Evolutionary conservation across 129 eudicot genomes (phyloP), one percentile per base, ranked within the genome.

Genomic region (Calendula officinalis): DNA sequence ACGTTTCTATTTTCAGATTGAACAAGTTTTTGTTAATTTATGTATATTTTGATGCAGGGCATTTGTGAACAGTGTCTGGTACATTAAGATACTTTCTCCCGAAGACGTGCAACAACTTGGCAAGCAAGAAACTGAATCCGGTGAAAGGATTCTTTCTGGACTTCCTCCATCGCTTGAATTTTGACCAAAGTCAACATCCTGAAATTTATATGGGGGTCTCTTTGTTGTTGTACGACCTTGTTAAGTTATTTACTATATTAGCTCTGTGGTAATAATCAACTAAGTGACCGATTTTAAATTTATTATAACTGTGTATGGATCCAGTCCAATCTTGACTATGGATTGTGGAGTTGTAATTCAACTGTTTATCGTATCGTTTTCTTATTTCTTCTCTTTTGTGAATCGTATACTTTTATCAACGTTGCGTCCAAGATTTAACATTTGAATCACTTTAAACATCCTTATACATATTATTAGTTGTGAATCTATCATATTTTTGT

Each of bases 31-130:
- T 55, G 36, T 5, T 33, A 3, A 34, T 57, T 13, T 69, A 16
- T 41, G 9, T 47, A 36, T 34, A 22, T 17, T 32, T 40, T 56
- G 13, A 10, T 71, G 71, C 88, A 91, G 98, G 84, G 95, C 88
- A 66, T 91, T 91, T 81, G 88, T 91, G 47, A 87, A 88, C 66
- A 85, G 87, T 77, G 98, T 91, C 78, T 87, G 96, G 96, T 91
- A 85, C 41, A 91, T 91, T 75, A 87, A 91, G 83, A 91, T 91
- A 77, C 96, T 91, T 49, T 87, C 98, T 48, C 98, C 96, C 0
- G 94, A 91, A 77, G 98, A 91, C 37, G 89, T 83, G 56, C 83
- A 75, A 52, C 81, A 83, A 78, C 86, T 91, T 11, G 91, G 96
- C 64, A 87, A 88, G 70, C 86, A 84, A 68, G 95, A 83, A 62